Conservation (phyloP, 2,329 filamentous ascomycete species). For the Botrytis deweyae region DNA sequence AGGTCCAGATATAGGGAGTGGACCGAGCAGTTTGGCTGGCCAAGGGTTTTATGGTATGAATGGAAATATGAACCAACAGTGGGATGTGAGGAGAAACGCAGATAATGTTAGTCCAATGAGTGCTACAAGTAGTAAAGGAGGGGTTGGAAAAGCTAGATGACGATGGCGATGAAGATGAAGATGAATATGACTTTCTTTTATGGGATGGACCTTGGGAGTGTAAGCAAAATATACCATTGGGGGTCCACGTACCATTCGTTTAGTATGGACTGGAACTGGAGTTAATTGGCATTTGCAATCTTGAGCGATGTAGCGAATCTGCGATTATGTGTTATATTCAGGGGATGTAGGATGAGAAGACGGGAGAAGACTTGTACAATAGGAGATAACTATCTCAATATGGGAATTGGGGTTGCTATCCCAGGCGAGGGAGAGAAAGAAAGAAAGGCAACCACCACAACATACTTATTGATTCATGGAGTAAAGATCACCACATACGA, state of each 20-base stretch:
- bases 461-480: not conserved
- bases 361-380: constrained; percentile 3
- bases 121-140: constrained; percentile 27
- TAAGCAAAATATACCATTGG: constrained; percentile 21
- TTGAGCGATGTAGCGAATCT: constrained; percentile 6
- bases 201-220: constrained; percentile 9
- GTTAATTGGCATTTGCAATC: constrained; percentile 2
- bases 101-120: constrained; percentile 30
- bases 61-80: constrained; percentile 17
- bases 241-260: constrained; percentile 12
- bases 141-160: constrained; percentile 35
- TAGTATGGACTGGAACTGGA: constrained; percentile 17
- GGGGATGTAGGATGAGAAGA: not conserved
- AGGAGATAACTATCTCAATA: not conserved
- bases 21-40: not conserved
- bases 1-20: constrained; percentile 51
- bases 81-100: constrained; percentile 22
- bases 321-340: not conserved
- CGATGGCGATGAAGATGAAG: not conserved
- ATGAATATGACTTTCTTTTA: constrained; percentile 20
- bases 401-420: not conserved
- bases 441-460: not conserved
- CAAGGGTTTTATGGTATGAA: constrained; percentile 19
- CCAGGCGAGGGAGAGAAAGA: not conserved
- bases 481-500: not conserved